These are phyloP conservation scores for Parietichytrium sp. DNA, from an alignment of 108 stramenopile genomes.

Conservation along the genomic window DNA sequence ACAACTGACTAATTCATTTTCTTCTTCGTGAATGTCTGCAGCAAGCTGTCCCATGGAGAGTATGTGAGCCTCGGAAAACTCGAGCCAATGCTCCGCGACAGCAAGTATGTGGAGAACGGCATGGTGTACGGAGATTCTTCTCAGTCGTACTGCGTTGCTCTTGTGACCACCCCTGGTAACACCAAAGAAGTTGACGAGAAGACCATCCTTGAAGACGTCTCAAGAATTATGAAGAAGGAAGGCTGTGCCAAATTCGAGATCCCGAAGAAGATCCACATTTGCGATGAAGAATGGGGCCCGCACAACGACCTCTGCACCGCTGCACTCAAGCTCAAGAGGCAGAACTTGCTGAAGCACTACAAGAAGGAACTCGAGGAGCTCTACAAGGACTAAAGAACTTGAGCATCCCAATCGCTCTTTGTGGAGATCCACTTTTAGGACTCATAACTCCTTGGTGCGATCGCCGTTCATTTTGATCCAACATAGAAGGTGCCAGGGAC, in stretches of 20 bases:
- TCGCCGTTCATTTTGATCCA: too few relatives aligned
- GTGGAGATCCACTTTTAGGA: too few relatives aligned
- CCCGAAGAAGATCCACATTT: conserved; percentile 1
- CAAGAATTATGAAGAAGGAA: neutral
- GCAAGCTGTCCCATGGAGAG: conserved; percentile 38
- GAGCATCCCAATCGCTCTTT: too few relatives aligned
- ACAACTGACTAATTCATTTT: too few relatives aligned
- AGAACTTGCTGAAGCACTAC: conserved; percentile 1
- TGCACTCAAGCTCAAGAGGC: conserved; percentile 40
- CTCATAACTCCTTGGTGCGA: too few relatives aligned
- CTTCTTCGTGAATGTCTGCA: neutral
- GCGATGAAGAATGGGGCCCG: conserved; percentile 8
- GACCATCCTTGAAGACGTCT: neutral
- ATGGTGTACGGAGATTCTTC: conserved; percentile 36
- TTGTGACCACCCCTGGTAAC: neutral
- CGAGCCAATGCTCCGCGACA: conserved; percentile 13
- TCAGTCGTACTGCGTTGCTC: neutral
- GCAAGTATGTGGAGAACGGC: neutral
- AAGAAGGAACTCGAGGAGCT: conserved; percentile 9
- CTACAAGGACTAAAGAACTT: conserved; percentile 31
- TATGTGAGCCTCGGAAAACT: conserved; percentile 30
- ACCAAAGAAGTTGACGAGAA: neutral
- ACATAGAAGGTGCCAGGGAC: too few relatives aligned
- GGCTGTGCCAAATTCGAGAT: conserved; percentile 37
- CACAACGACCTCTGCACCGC: conserved; percentile 42